Base-by-base conservation (phyloP, 306 rosid genomes). In the Delonix regia region DNA sequence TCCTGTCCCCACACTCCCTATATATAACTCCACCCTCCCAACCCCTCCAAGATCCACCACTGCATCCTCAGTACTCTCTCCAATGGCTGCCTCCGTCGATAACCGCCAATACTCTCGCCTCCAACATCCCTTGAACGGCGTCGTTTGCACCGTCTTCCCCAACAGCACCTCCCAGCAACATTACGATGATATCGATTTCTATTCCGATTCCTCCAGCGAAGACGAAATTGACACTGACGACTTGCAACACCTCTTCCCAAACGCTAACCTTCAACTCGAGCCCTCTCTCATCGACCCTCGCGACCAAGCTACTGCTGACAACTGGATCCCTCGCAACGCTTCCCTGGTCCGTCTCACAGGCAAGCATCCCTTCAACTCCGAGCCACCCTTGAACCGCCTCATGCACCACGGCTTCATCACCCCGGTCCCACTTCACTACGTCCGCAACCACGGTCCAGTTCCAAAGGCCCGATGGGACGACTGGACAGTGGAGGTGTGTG, bases 321-420 rank as follows among this genome's bases (percentile, higher is more conserved):
- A 34, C n/a, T 89, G 98, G 98, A 71, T 93, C 78, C 44, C 69
- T 51, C 86, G 98, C 2, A 93, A 89, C 80, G 12, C 89, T 0
- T 39, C 79, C 73, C 78, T 93, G 95, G 74, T 93, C 74, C 95
- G 95, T 3, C 97, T 88, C 81, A 93, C 98, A 9, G 94, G 97
- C 71, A 93, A 91, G 38, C 98, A 93, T 78, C 97, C 96, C 34
- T 90, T 90, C 81, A 92, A 92, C 79, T 71, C 89, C 0, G 96
- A 92, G 59, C 68, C 93, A 0, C 93, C 98, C 0, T 69, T 93
- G n/a, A 68, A 80, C 39, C 88, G 91, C 10, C 91, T 93, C 68
- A 91, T 91, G 97, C 87, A 88, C 86, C 89, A 88, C 78, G 97
- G 98, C 5, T 93, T 93, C 89, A 90, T 93, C 21, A 93, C 97